Conservation (phyloP, 768 basidiomycete genomes). For the Hericium coralloides region DNA sequence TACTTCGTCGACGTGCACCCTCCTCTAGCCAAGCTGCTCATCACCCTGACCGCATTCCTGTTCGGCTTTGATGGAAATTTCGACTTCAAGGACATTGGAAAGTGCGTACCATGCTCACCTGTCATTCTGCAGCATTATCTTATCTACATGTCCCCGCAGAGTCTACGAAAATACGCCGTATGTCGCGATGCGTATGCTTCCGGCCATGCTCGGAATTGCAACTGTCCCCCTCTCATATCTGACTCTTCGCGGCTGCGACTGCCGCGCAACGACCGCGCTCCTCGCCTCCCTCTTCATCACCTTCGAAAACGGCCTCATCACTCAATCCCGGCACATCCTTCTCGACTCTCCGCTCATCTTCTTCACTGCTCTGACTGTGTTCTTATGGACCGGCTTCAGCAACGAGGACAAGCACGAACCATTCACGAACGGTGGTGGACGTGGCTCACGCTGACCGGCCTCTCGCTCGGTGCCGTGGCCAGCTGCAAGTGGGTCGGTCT, state of each 20-base stretch:
- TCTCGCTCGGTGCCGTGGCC: constrained; percentile 85
- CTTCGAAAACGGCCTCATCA: constrained; percentile 94
- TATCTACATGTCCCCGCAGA: constrained; percentile 30
- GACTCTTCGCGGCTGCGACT: constrained; percentile 87
- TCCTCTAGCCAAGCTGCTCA: constrained; percentile 90
- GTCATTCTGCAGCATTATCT: neutral
- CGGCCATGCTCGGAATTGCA: constrained; percentile 79
- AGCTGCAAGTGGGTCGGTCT: constrained; percentile 98
- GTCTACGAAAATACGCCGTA: constrained; percentile 85
- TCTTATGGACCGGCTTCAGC: constrained; percentile 84
- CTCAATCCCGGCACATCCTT: constrained; percentile 94
- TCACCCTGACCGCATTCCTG: constrained; percentile 83
- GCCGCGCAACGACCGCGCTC: constrained; percentile 85
- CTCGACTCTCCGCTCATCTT: constrained; percentile 98
- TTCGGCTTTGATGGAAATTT: constrained; percentile 89
- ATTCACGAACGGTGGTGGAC: constrained; percentile 90
- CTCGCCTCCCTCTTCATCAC: constrained; percentile 87
- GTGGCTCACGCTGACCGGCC: constrained; percentile 81
- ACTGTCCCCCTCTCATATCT: constrained; percentile 89
- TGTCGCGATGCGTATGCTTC: constrained; percentile 95
- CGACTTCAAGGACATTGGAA: constrained; percentile 97
- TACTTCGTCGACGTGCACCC: constrained; percentile 97
- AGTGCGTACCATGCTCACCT: constrained; percentile 41
- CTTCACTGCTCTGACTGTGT: constrained; percentile 86
- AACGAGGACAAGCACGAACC: constrained; percentile 83